A percentile compares a stretch with the other conserved stretches of the same genome.
phyloP scores from a whole-genome alignment of 148 eudicot genomes.

The Beta vulgaris region DNA sequence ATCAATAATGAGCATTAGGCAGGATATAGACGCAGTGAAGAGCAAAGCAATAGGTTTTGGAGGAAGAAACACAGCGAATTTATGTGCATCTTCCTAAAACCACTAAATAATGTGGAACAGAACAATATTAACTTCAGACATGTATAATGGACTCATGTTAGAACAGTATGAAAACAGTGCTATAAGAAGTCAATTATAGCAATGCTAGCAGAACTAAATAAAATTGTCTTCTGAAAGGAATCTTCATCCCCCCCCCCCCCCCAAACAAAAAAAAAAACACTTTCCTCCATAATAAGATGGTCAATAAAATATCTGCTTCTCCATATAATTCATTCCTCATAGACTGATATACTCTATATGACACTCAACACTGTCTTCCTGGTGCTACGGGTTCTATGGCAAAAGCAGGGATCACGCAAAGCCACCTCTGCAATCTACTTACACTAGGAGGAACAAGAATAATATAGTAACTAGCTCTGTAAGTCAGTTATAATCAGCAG shows the following conservation, averaged over 20 bases:
- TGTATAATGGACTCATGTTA: not conserved
- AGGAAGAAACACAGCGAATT: not conserved
- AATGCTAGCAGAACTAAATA: not conserved
- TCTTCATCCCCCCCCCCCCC: too few species aligned
- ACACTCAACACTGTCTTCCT: not conserved
- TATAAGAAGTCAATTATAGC: not conserved
- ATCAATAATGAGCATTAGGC: not conserved
- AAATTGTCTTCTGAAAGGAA: not conserved
- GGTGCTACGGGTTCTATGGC: not conserved
- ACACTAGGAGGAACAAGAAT: too few species aligned
- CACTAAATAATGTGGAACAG: not conserved
- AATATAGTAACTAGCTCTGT: too few species aligned
- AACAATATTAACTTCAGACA: not conserved
- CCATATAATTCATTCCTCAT: not conserved
- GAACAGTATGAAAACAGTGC: not conserved
- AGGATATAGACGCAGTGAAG: not conserved
- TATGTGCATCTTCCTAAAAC: not conserved
- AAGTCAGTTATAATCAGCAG: too few species aligned
- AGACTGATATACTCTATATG: not conserved
- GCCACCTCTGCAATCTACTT: too few species aligned
- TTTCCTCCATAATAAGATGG: too few species aligned
- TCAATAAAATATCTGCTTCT: too few species aligned
- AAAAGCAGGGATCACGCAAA: too few species aligned
- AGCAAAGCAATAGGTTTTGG: not conserved
- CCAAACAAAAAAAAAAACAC: too few species aligned